Conservation (phyloP, 2,329 filamentous ascomycete species). For the Stagonosporopsis cucurbitacearum region DNA sequence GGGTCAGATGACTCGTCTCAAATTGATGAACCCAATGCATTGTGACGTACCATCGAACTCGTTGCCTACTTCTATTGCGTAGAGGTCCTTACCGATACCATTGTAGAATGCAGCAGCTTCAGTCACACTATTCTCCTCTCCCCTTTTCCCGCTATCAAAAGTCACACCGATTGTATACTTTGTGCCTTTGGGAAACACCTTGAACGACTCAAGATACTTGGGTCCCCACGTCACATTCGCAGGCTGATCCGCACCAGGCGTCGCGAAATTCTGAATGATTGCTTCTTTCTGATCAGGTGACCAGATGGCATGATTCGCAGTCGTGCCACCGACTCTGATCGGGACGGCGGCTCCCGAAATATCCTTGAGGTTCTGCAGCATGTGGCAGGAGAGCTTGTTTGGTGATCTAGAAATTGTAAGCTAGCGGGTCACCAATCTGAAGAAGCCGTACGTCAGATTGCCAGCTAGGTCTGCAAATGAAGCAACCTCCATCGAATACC, state of each 20-base stretch:
- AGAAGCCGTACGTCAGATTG: conserved; percentile 15
- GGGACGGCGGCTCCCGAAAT: conserved; percentile 20
- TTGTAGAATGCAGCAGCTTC: conserved; percentile 23
- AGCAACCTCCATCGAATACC: conserved; percentile 26
- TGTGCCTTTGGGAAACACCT: conserved; percentile 28
- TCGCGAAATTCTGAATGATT: conserved; percentile 26
- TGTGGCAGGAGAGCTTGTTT: conserved; percentile 25
- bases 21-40: neutral
- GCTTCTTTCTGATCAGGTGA: conserved; percentile 20
- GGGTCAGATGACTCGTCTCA: neutral
- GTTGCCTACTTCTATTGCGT: conserved; percentile 29
- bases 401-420: conserved; percentile 12
- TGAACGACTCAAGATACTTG: conserved; percentile 27
- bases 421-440: neutral
- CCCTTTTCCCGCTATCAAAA: conserved; percentile 23
- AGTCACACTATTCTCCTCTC: conserved; percentile 17
- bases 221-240: conserved; percentile 24
- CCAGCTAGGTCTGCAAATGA: conserved; percentile 25
- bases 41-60: conserved; percentile 27
- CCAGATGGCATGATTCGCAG: conserved; percentile 25
- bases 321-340: conserved; percentile 26
- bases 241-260: conserved; percentile 28
- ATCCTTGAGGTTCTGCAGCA: conserved; percentile 28
- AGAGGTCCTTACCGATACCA: conserved; percentile 19
- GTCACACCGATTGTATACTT: conserved; percentile 30